Evolutionary conservation across 2,329 filamentous ascomycete genomes (phyloP), one percentile per base, ranked within the genome.

Genomic region (Fusarium marasasianum): DNA sequence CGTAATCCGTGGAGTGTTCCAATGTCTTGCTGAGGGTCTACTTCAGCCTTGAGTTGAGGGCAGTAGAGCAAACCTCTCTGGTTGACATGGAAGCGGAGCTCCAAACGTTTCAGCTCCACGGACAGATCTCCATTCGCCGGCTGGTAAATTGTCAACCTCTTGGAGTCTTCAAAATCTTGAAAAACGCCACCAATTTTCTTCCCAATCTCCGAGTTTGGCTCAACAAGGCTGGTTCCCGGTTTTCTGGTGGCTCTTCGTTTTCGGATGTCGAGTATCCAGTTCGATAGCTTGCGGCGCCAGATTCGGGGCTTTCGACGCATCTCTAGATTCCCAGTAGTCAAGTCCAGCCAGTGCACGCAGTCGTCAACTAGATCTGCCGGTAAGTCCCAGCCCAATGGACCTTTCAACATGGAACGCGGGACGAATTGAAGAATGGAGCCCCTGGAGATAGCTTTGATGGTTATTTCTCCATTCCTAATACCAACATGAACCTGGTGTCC

Each of bases 281-380:
- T 79, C 1, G 63, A 71, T 0, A 1, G 17, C 11, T 72, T 74
- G 0, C 50, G 66, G 0, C 18, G 50, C 84, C 81, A 86, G 8
- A 80, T 79, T 0, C 77, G 67, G 0, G 85, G 80, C 2, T 79
- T 77, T 12, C 83, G 84, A 14, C 90, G 83, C 29, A 91, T 86
- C 50, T 92, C 87, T 1, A 93, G 56, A 0, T 72, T 54, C 0
- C 77, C 69, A 0, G 69, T 78, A 0, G 35, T 54, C 0, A 91
- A 18, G 47, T 92, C 82, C 8, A 92, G 80, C 90, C 90, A 93
- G 69, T 93, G 91, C 1, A 87, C 82, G 56, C 88, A 91, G 12
- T 85, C 80, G 0, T 87, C 78, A 0, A 91, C 69, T 0, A 93
- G 81, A 1, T 83, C 77, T 0, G 72, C 72, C 0, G 91, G 91